Evolutionary conservation across 2,329 filamentous ascomycete genomes (phyloP).

Genomic region (Neofusicoccum umdonicola): DNA sequence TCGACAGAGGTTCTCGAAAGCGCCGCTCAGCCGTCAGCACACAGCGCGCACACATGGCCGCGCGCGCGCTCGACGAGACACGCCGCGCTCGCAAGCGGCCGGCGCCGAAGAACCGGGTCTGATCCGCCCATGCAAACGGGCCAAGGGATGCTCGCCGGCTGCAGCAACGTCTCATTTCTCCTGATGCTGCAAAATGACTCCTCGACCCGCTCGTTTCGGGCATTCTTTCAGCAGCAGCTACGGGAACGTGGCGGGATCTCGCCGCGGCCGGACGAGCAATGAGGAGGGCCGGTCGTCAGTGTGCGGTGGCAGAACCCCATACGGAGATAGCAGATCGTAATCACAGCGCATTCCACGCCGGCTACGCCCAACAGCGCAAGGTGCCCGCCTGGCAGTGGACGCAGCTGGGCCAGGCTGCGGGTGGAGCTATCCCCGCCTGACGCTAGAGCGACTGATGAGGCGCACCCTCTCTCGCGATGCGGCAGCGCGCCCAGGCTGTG

Average conservation of each 20-base stretch:
- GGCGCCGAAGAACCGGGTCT: slow-evolving; percentile 8
- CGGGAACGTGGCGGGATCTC: slow-evolving; percentile 6
- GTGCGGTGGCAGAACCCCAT: slow-evolving; percentile 13
- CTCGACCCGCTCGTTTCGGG: slow-evolving; percentile 15
- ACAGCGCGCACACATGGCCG: slow-evolving; percentile 8
- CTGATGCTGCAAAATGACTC: slow-evolving; percentile 13
- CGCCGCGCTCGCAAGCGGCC: slow-evolving; percentile 7
- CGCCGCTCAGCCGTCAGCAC: background rate
- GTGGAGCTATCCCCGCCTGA: slow-evolving; percentile 6
- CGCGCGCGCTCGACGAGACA: background rate
- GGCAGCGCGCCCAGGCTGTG: background rate
- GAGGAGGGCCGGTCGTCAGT: background rate
- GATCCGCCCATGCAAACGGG: slow-evolving; percentile 16
- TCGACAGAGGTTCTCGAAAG: slow-evolving; percentile 5
- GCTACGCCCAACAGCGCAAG: slow-evolving; percentile 12
- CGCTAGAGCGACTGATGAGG: slow-evolving; percentile 9
- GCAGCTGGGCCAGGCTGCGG: slow-evolving; percentile 3
- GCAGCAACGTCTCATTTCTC: slow-evolving; percentile 16
- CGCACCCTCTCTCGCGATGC: slow-evolving; percentile 4
- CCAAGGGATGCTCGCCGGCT: slow-evolving; percentile 17
- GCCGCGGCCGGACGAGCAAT: slow-evolving; percentile 12
- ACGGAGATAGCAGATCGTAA: slow-evolving; percentile 18
- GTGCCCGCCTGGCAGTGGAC: slow-evolving; percentile 9
- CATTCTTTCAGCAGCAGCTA: slow-evolving; percentile 6
- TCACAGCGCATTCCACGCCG: slow-evolving; percentile 14